Evolutionary conservation across 176 grass and related monocot genomes (phyloP), one percentile per base, ranked within the genome.

Genomic region (Secale cereale): DNA sequence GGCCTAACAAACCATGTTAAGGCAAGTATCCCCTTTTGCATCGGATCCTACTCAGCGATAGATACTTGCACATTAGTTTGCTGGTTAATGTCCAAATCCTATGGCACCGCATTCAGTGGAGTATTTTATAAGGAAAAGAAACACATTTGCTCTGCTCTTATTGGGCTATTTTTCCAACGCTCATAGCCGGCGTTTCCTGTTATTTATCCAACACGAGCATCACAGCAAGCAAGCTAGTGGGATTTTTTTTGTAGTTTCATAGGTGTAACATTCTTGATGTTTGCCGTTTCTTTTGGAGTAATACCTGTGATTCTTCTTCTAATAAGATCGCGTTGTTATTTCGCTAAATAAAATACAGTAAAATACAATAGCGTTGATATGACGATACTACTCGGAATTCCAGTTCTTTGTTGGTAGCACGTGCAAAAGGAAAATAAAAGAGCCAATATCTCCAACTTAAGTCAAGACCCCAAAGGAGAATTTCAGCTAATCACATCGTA

Each of bases 31-130:
- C 45, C 27, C 82, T 85, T 75, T 89, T 75, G 82, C 76, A 85
- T 85, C 59, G 45, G 87, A 89, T 85, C 87, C 81, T 89, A 89
- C 76, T 85, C 87, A 89, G 76, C 87, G 72, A 66, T 32, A 65
- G 32, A 43, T 65, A 30, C 20, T 74, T 22, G 41, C 76, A 59
- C 32, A 85, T 66, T 74, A 30, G 14, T 74, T 56, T 57, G 43
- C 41, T 32, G 66, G 66, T 84, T 59, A 78, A 78, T 50, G 7
- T 32, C 41, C 60, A 76, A 80, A 80, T 67, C 26, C 35, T 32
- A 33, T 74, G 31, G 31, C 43, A 66, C 27, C 65, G n/a, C 36
- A 68, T 82, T 82, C 39, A 19, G 40, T 74, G 40, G 70, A 48
- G 13, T 65, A 30, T 78, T 37, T 57, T 76, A 81, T 65, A 43